Percentiles rank a stretch among this genome's conserved stretches.
phyloP scores from a whole-genome alignment of 306 rosid species.

The Cercis canadensis region DNA sequence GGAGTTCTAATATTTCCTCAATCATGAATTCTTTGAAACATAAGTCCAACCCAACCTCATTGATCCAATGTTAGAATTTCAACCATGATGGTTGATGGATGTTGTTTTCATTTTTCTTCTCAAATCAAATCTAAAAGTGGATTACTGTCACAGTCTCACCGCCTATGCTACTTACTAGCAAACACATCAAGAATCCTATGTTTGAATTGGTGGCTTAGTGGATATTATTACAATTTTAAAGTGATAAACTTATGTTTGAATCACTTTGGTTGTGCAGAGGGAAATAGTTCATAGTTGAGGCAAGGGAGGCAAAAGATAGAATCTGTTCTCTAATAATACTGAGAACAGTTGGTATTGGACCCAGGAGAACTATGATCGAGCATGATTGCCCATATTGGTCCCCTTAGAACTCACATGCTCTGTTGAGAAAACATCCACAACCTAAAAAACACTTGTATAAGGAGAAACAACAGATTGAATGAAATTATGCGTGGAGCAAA shows the following conservation, averaged over 20 bases:
- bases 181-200: too few species aligned
- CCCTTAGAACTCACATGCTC: conserved; percentile 56
- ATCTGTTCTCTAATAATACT: conserved; percentile 48
- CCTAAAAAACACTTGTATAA: conserved; percentile 32
- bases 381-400: conserved; percentile 58
- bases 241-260: too few species aligned
- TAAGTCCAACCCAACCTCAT: conserved; percentile 27
- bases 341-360: conserved; percentile 47
- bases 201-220: too few species aligned
- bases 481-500: conserved; percentile 21
- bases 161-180: too few species aligned
- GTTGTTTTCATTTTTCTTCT: conserved; percentile 19
- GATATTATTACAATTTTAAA: too few species aligned
- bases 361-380: conserved; percentile 43
- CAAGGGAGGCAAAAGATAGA: conserved; percentile 30
- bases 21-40: conserved; percentile 36
- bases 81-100: conserved; percentile 12
- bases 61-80: conserved; percentile 28
- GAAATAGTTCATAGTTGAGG: conserved; percentile 23
- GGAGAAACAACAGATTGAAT: conserved; percentile 4
- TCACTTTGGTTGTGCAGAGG: too few species aligned
- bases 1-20: conserved; percentile 9
- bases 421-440: conserved; percentile 39
- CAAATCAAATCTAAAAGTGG: conserved; percentile 15
- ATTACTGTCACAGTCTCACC: too few species aligned